Conservation (phyloP, 495 filamentous ascomycete species). For the Penicillium coprophilum region DNA sequence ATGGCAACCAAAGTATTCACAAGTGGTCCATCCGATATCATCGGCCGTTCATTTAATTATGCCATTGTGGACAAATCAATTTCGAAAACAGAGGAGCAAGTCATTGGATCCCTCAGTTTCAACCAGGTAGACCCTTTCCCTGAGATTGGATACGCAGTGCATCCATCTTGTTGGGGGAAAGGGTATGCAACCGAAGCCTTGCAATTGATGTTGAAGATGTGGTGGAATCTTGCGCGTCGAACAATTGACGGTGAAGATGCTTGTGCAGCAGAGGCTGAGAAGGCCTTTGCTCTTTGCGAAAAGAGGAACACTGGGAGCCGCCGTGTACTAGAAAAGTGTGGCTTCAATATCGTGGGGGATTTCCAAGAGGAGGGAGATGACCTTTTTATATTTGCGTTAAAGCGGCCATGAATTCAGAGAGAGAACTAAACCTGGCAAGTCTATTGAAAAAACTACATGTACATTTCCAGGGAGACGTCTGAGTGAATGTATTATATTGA, state of each 20-base stretch:
- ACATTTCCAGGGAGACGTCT: neutral
- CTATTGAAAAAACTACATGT: neutral
- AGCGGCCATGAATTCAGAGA: constrained; percentile 1
- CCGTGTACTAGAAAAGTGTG: constrained; percentile 36
- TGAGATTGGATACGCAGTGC: constrained; percentile 35
- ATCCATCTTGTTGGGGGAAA: constrained; percentile 33
- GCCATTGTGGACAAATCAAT: constrained; percentile 26
- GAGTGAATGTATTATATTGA: too few species aligned
- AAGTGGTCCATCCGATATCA: constrained; percentile 15
- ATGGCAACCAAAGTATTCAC: constrained; percentile 20
- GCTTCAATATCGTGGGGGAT: constrained; percentile 37
- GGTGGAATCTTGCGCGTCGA: constrained; percentile 23
- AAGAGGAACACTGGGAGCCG: constrained; percentile 30
- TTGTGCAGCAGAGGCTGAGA: constrained; percentile 10
- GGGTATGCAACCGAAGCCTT: constrained; percentile 38
- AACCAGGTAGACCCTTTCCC: constrained; percentile 23
- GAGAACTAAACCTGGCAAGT: neutral
- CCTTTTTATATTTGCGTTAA: constrained; percentile 48
- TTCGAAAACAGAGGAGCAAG: constrained; percentile 10
- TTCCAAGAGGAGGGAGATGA: constrained; percentile 30
- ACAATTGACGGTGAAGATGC: neutral
- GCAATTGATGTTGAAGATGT: constrained; percentile 23
- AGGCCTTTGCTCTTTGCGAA: constrained; percentile 26
- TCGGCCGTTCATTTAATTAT: constrained; percentile 25
- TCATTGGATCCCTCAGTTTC: constrained; percentile 28